These are phyloP conservation scores for Kodamaea lidongshanica DNA, from an alignment of 805 yeast genomes.

Conservation along the genomic window DNA sequence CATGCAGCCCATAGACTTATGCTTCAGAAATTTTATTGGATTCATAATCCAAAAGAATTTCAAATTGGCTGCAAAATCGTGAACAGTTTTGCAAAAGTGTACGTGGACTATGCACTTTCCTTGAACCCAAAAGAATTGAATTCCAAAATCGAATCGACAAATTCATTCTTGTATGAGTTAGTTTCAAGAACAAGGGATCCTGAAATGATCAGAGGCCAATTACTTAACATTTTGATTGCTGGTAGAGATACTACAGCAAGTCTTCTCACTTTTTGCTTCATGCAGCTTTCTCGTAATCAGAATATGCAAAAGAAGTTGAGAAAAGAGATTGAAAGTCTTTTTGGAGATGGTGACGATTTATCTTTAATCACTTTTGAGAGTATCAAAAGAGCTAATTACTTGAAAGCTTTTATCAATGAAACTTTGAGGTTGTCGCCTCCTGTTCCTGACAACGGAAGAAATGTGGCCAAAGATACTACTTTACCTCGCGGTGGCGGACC, in stretches of 20 bases:
- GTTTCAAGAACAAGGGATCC: slow-evolving; percentile 43
- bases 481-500: slow-evolving; percentile 46
- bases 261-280: slow-evolving; percentile 36
- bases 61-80: slow-evolving; percentile 14
- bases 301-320: slow-evolving; percentile 29
- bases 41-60: slow-evolving; percentile 12
- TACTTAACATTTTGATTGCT: slow-evolving; percentile 44
- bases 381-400: slow-evolving; percentile 40
- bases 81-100: slow-evolving; percentile 27
- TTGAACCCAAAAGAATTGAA: slow-evolving; percentile 22
- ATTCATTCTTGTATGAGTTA: slow-evolving; percentile 41
- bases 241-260: slow-evolving; percentile 51
- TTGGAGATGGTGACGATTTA: slow-evolving; percentile 29
- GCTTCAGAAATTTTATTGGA: slow-evolving; percentile 11
- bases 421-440: slow-evolving; percentile 43
- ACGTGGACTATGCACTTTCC: slow-evolving; percentile 30
- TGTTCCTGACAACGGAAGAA: slow-evolving; percentile 43
- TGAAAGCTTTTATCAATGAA: slow-evolving; percentile 42
- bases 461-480: slow-evolving; percentile 39
- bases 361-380: slow-evolving; percentile 36
- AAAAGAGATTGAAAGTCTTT: slow-evolving; percentile 22
- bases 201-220: slow-evolving; percentile 40
- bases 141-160: slow-evolving; percentile 25
- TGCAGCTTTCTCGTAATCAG: slow-evolving; percentile 38
- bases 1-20: slow-evolving; percentile 13